Evolutionary conservation across 306 rosid species (phyloP), one percentile per base, ranked within the genome.

Genomic region (Phaseolus lunatus): DNA sequence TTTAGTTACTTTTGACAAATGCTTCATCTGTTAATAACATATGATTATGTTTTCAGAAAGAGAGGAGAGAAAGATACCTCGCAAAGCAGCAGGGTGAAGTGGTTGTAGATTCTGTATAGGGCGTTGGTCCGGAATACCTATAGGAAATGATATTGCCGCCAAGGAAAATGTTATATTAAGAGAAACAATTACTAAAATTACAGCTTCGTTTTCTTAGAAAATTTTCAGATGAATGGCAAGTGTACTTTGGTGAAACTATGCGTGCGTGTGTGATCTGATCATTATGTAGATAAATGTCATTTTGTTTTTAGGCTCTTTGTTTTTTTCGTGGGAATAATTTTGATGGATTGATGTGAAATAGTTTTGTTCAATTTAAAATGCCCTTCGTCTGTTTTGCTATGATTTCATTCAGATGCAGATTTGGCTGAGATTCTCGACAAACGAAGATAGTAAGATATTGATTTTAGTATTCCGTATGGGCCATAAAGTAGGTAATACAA

Each of bases 41-140:
- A 16, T 23, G 29, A 23, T 58, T 20, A 2, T 43, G 76, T 63
- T 80, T 87, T 5, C 83, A 92, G 98, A 95, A 95, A 84, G 98
- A 95, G 88, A 86, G 98, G 79, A 84, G 98, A 90, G 98, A 92
- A 88, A 86, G 96, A 85, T 95, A 95, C 63, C 97, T 95, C 14
- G 98, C 98, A 7, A 86, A 81, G 77, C 98, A 92, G 85, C 97
- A 89, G 84, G 96, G 82, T 45, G 98, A 89, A 72, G 91, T 87
- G 72, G 88, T 87, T 31, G 84, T 48, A 75, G 97, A 88, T 78
- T 92, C 97, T 24, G 87, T 84, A 82, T 92, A 87, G 78, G 33
- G 74, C 37, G 79, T 69, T 80, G 74, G 10, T 73, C 61, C 72
- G 80, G 72, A 70, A 80, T 77, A 61, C 54, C 68, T 66, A 66